Base-by-base conservation (phyloP, 116 monocot genomes). In the Papilionanthe hybrid region DNA sequence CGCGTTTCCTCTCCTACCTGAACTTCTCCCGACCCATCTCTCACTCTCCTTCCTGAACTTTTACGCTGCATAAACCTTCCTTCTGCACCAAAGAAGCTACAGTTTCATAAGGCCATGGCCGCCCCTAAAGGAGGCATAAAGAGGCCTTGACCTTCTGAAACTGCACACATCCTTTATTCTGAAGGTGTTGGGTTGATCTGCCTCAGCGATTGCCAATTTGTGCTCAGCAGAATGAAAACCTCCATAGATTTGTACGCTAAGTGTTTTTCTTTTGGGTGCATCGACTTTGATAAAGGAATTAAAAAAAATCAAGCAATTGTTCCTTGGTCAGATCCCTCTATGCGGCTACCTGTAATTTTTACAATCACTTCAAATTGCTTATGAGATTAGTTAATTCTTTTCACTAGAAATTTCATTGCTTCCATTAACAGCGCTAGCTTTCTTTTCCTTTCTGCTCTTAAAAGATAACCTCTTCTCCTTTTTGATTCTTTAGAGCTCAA, bases 141-240 rank as follows among this genome's bases (percentile, higher is more conserved):
- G 81, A 30, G 97, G 90, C 72, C 94, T 92, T 29, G 97, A 94
- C 76, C 91, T 92, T 82, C 85, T 94, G 80, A 97, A 97, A 65
- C 83, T 81, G 78, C 88, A 92, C 12, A 92, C 72, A 58, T 97
- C 94, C 25, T 80, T 83, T 30, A 97, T 90, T 75, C 77, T 85
- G 28, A 15, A 67, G 0, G 53, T 60, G 56, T 83, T 79, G 27
- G 78, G 75, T 75, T 83, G 60, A 44, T 65, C 53, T 29, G 76
- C 25, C 18, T 85, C 87, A 47, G 81, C 72, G 53, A 78, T 56
- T 11, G 74, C 45, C 65, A 30, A 81, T 76, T 89, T 79, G 84
- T 86, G 90, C 80, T 87, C 94, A 0, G 77, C 37, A 15, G 85
- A 88, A 80, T 97, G 97, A 9, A 82, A 81, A 30, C 84, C 79